These are phyloP conservation scores for Oemleria cerasiformis DNA, from an alignment of 306 rosid genomes.

Conservation along the genomic window DNA sequence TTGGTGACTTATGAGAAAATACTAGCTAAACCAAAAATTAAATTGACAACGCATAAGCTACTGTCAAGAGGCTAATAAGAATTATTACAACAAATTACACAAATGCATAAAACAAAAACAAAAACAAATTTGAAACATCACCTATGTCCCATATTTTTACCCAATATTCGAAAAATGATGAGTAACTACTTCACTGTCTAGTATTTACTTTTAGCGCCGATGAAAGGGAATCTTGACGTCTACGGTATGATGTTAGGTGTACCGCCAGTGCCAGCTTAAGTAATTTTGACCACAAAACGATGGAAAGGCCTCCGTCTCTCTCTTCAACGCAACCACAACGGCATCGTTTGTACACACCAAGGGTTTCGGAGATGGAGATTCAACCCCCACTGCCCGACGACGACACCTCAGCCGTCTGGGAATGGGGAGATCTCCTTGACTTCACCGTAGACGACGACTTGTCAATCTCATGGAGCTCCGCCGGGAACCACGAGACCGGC, in stretches of 20 bases:
- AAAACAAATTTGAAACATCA: not conserved
- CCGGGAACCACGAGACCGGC: not conserved
- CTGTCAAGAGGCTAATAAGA: too few species aligned
- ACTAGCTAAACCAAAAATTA: too few species aligned
- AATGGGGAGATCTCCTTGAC: slow-evolving; percentile 55
- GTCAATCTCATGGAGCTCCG: slow-evolving; percentile 22
- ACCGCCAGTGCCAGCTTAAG: not conserved
- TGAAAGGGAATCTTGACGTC: slow-evolving; percentile 8
- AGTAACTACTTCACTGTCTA: too few species aligned
- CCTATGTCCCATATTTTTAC: not conserved
- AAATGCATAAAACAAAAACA: not conserved
- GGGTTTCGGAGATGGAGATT: slow-evolving; percentile 34
- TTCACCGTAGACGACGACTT: slow-evolving; percentile 42
- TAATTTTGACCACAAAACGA: slow-evolving; percentile 2
- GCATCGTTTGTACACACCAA: not conserved
- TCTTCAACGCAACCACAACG: slow-evolving; percentile 8
- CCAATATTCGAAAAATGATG: too few species aligned
- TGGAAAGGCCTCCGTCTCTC: slow-evolving; percentile 13
- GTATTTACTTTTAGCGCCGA: not conserved
- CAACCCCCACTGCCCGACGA: slow-evolving; percentile 19
- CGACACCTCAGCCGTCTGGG: slow-evolving; percentile 46
- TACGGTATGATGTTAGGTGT: not conserved
- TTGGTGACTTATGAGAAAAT: too few species aligned
- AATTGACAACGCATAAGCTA: too few species aligned
- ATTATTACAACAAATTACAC: too few species aligned